Evolutionary conservation across 306 rosid genomes (phyloP).

Genomic region (Castanea sativa): DNA sequence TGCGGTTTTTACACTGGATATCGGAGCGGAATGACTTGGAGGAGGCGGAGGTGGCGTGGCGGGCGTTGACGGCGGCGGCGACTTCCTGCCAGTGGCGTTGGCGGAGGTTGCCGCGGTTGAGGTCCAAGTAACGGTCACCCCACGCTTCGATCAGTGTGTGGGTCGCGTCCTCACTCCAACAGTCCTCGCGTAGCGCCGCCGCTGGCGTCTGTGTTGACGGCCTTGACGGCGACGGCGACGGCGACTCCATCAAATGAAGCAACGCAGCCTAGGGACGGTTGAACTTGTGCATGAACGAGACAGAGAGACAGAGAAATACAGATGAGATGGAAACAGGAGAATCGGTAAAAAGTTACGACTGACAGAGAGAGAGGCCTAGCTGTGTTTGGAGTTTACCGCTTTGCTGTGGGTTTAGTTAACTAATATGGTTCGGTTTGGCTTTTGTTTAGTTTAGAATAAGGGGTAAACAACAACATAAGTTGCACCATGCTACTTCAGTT

Average conservation of each 20-base stretch:
- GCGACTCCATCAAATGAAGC: too few species aligned
- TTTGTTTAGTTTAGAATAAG: too few species aligned
- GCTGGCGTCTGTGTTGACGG: constrained; percentile 30
- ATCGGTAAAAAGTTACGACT: too few species aligned
- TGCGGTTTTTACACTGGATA: constrained; percentile 72
- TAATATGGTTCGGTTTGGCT: too few species aligned
- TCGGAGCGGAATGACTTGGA: constrained; percentile 47
- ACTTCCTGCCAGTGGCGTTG: constrained; percentile 70
- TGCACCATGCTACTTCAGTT: too few species aligned
- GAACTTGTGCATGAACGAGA: background rate
- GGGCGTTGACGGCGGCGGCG: constrained; percentile 61
- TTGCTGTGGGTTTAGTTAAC: too few species aligned
- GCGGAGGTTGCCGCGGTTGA: constrained; percentile 61
- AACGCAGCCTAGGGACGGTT: background rate
- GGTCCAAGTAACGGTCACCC: constrained; percentile 56
- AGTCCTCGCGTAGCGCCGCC: constrained; percentile 53
- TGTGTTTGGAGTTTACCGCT: too few species aligned
- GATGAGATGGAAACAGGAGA: background rate
- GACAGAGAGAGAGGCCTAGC: too few species aligned
- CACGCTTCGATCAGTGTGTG: constrained; percentile 69
- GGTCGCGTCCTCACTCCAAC: constrained; percentile 69
- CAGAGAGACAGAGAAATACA: background rate
- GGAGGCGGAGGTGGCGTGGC: constrained; percentile 26
- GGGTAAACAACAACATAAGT: too few species aligned
- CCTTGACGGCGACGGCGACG: background rate